phyloP scores from a whole-genome alignment of 2,329 filamentous ascomycete genomes.

The Ascochyta rabiei region DNA sequence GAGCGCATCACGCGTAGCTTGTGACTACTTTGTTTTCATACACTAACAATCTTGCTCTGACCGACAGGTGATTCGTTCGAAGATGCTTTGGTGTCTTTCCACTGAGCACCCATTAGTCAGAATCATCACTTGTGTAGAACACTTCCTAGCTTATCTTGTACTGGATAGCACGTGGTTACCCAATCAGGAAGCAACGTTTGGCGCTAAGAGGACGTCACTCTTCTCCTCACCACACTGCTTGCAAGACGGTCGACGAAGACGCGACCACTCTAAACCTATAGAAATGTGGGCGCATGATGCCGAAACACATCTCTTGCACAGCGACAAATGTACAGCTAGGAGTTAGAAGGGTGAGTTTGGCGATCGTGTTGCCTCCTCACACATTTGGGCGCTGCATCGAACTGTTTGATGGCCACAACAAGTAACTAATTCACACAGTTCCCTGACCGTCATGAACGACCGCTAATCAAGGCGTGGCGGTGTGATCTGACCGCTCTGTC shows the following conservation, averaged over 20 bases:
- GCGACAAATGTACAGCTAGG: conserved; percentile 33
- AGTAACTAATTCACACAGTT: conserved; percentile 17
- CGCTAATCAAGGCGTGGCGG: conserved; percentile 45
- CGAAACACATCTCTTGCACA: conserved; percentile 30
- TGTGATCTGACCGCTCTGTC: conserved; percentile 56
- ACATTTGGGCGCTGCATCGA: too few relatives aligned
- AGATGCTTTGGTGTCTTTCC: too few relatives aligned
- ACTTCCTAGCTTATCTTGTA: too few relatives aligned
- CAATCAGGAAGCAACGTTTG: conserved; percentile 1
- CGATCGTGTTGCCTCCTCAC: neutral
- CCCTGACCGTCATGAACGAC: conserved; percentile 13
- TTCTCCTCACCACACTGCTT: conserved; percentile 1
- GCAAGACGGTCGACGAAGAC: neutral
- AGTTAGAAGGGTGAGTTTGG: conserved; percentile 30
- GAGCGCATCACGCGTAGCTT: too few relatives aligned
- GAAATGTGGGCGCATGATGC: conserved; percentile 17
- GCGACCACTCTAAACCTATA: neutral
- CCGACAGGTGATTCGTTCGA: too few relatives aligned
- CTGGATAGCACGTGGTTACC: neutral
- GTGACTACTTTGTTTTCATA: too few relatives aligned
- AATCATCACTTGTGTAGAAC: too few relatives aligned
- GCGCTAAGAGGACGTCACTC: conserved; percentile 17
- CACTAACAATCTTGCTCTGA: too few relatives aligned
- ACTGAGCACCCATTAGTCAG: too few relatives aligned
- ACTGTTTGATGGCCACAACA: too few relatives aligned